phyloP scores from a whole-genome alignment of 2,329 filamentous ascomycete species.

The Westerdykella ornata region DNA sequence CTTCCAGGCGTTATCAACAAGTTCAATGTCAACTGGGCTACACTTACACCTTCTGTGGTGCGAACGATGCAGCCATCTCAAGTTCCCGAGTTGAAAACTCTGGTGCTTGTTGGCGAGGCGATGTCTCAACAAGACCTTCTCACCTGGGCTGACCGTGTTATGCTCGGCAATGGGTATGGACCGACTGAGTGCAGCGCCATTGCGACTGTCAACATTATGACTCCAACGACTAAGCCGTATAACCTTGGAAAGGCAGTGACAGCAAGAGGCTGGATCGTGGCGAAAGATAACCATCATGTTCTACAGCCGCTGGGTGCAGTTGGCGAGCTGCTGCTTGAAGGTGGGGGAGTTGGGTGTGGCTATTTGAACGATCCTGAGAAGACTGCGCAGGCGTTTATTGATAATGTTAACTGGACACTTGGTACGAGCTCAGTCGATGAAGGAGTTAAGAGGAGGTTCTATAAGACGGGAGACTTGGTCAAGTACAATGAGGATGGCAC shows the following conservation, averaged over 20 bases:
- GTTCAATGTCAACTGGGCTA: slow-evolving; percentile 38
- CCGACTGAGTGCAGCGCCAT: slow-evolving; percentile 36
- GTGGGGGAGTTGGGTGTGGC: slow-evolving; percentile 25
- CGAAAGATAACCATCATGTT: slow-evolving; percentile 28
- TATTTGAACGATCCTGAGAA: slow-evolving; percentile 31
- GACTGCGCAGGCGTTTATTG: slow-evolving; percentile 22
- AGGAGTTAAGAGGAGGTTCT: slow-evolving; percentile 11
- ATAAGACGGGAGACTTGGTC: slow-evolving; percentile 36
- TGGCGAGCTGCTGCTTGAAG: slow-evolving; percentile 40
- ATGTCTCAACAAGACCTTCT: slow-evolving; percentile 30
- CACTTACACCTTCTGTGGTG: slow-evolving; percentile 41
- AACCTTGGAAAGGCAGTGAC: slow-evolving; percentile 33
- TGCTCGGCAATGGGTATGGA: slow-evolving; percentile 37
- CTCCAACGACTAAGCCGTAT: slow-evolving; percentile 21
- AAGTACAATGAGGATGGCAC: slow-evolving; percentile 34
- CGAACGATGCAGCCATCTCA: slow-evolving; percentile 25
- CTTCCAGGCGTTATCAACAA: slow-evolving; percentile 38
- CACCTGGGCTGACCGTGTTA: slow-evolving; percentile 33
- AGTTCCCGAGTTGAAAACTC: slow-evolving; percentile 20
- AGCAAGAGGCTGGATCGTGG: slow-evolving; percentile 35
- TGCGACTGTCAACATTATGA: slow-evolving; percentile 29
- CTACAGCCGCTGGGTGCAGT: slow-evolving; percentile 36
- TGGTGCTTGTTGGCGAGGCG: slow-evolving; percentile 29
- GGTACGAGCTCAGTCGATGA: slow-evolving; percentile 3
- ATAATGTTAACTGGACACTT: slow-evolving; percentile 17